A percentile compares a stretch with the other conserved stretches of the same genome.
phyloP scores from a whole-genome alignment of 192 early-diverging fungal species.

The Linnemannia zychae region DNA sequence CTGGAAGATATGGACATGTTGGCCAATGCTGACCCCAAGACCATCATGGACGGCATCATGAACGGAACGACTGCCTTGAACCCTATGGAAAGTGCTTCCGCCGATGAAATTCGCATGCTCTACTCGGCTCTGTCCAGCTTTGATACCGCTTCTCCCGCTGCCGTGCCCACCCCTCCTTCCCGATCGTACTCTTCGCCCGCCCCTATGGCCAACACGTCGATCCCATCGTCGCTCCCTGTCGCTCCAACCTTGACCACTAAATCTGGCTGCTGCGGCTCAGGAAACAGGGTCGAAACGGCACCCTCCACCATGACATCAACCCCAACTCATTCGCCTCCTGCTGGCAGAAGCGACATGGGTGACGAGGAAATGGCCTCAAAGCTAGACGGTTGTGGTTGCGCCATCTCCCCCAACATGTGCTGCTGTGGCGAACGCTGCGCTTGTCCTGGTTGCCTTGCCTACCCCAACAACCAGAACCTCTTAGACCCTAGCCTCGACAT shows the following conservation, averaged over 20 bases:
- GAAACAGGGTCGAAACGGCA: conserved; percentile 4
- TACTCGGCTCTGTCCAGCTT: conserved; percentile 50
- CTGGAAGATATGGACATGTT: conserved; percentile 52
- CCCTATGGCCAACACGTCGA: conserved; percentile 6
- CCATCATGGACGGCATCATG: conserved; percentile 54
- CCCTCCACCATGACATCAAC: conserved; percentile 26
- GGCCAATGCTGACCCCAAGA: conserved; percentile 33
- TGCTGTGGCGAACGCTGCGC: conserved; percentile 54
- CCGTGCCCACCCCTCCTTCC: conserved; percentile 31
- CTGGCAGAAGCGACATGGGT: conserved; percentile 46
- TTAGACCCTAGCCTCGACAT: not conserved
- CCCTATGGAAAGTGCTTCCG: conserved; percentile 44
- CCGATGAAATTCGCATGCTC: conserved; percentile 53
- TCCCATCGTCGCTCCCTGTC: not conserved
- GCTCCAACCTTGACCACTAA: conserved; percentile 12
- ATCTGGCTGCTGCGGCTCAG: conserved; percentile 19
- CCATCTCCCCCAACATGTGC: conserved; percentile 52
- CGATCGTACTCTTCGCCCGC: conserved; percentile 36
- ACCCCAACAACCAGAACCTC: conserved; percentile 45
- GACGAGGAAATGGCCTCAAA: conserved; percentile 24
- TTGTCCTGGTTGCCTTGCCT: conserved; percentile 55
- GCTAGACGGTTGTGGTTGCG: conserved; percentile 48
- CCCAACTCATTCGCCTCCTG: conserved; percentile 40
- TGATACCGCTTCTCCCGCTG: conserved; percentile 33
- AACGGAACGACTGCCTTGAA: conserved; percentile 44